These are phyloP conservation scores for Alliaria petiolata DNA, from an alignment of 345 rosid genomes.

Conservation along the genomic window DNA sequence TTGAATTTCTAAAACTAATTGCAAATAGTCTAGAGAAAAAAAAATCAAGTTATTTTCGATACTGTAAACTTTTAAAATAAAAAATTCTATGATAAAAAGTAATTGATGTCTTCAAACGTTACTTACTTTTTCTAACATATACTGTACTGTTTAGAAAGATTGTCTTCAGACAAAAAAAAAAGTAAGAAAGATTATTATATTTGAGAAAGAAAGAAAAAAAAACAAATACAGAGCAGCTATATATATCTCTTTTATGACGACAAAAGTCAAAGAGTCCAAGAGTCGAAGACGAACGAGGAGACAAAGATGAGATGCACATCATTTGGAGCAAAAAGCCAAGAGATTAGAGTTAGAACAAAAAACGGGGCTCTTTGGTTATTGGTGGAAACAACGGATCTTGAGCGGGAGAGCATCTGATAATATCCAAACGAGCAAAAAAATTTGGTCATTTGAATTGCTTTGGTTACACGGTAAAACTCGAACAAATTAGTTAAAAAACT, in stretches of 20 bases:
- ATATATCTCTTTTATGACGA: neutral
- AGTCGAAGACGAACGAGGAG: neutral
- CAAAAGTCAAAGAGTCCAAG: neutral
- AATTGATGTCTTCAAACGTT: too few relatives aligned
- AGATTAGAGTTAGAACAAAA: neutral
- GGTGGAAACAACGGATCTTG: neutral
- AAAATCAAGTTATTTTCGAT: too few relatives aligned
- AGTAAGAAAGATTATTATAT: too few relatives aligned
- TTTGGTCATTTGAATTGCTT: neutral
- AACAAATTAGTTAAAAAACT: neutral
- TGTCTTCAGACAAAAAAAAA: too few relatives aligned
- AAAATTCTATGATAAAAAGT: too few relatives aligned
- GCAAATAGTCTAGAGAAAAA: too few relatives aligned
- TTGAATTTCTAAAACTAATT: too few relatives aligned
- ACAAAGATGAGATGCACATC: neutral
- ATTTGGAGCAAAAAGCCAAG: neutral
- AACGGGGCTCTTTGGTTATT: neutral
- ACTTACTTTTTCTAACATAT: too few relatives aligned
- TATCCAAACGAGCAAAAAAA: neutral
- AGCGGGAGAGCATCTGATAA: neutral
- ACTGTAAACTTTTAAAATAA: too few relatives aligned
- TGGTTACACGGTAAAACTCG: neutral
- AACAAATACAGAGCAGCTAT: too few relatives aligned
- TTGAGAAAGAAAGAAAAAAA: too few relatives aligned
- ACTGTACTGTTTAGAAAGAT: too few relatives aligned